phyloP scores from a whole-genome alignment of 73 alveolate genomes.

The Tetrahymena thermophila region DNA sequence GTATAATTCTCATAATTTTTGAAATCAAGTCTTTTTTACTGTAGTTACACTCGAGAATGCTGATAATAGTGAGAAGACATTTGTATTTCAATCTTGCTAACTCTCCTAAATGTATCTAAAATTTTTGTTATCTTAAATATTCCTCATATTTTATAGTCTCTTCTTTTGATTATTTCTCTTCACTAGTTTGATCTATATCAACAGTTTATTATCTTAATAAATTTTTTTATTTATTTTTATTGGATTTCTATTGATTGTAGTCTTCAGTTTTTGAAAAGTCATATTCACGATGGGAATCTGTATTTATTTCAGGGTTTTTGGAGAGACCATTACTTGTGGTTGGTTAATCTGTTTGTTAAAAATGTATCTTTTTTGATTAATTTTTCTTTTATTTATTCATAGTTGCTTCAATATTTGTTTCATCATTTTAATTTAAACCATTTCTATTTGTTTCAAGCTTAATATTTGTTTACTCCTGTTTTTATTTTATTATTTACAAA shows the following conservation, averaged over 20 bases:
- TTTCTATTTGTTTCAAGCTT: not conserved
- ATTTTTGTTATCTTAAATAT: not conserved
- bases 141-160: not conserved
- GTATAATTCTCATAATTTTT: conserved; percentile 11
- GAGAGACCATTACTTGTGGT: not conserved
- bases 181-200: not conserved
- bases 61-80: not conserved
- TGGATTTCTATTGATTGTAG: not conserved
- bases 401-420: not conserved
- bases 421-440: not conserved
- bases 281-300: not conserved
- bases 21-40: not conserved
- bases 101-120: not conserved
- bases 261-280: not conserved
- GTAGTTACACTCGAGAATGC: not conserved
- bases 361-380: not conserved
- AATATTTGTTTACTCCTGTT: not conserved
- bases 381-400: too few species aligned
- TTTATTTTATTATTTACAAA: too few species aligned
- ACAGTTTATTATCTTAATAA: not conserved
- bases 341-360: not conserved
- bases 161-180: not conserved
- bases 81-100: not conserved
- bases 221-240: not conserved
- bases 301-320: not conserved